These are phyloP conservation scores for Fomitopsis schrenkii DNA, from an alignment of 1,284 basidiomycete species.

Conservation along the genomic window DNA sequence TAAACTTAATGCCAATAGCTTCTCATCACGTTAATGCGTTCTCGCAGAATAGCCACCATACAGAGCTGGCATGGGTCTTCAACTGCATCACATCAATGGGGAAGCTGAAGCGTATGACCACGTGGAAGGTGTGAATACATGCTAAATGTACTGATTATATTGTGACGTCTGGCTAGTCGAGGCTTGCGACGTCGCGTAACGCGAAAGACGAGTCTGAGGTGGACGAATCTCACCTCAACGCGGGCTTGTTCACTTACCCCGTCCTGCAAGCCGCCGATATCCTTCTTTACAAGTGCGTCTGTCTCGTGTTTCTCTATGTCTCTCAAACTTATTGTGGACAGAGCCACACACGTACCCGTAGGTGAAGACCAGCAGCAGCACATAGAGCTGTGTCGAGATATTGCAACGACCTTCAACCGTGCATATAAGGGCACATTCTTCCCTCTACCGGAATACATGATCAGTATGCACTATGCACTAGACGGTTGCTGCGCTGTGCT, in stretches of 20 bases:
- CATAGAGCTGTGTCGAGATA: conserved; percentile 81
- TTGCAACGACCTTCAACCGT: conserved; percentile 83
- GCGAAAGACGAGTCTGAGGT: conserved; percentile 72
- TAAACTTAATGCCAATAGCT: neutral
- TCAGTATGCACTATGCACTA: conserved; percentile 50
- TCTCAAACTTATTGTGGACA: conserved; percentile 24
- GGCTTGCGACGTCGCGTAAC: conserved; percentile 72
- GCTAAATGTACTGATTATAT: neutral
- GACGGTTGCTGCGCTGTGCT: neutral
- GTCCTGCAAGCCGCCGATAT: conserved; percentile 95
- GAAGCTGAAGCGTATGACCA: conserved; percentile 86
- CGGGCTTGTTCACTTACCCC: conserved; percentile 90
- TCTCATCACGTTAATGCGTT: neutral
- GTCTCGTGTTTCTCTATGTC: neutral
- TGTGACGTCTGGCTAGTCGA: conserved; percentile 44
- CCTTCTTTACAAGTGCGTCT: conserved; percentile 70
- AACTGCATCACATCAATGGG: conserved; percentile 85
- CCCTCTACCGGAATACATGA: conserved; percentile 68
- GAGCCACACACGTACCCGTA: conserved; percentile 91
- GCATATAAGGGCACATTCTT: conserved; percentile 56
- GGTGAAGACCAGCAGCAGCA: conserved; percentile 97
- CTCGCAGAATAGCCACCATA: conserved; percentile 74
- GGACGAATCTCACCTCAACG: conserved; percentile 78
- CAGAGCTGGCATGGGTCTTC: conserved; percentile 90
- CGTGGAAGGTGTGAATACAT: conserved; percentile 75